Base-by-base conservation (phyloP, 768 basidiomycete genomes). In the Clathrus columnatus region DNA sequence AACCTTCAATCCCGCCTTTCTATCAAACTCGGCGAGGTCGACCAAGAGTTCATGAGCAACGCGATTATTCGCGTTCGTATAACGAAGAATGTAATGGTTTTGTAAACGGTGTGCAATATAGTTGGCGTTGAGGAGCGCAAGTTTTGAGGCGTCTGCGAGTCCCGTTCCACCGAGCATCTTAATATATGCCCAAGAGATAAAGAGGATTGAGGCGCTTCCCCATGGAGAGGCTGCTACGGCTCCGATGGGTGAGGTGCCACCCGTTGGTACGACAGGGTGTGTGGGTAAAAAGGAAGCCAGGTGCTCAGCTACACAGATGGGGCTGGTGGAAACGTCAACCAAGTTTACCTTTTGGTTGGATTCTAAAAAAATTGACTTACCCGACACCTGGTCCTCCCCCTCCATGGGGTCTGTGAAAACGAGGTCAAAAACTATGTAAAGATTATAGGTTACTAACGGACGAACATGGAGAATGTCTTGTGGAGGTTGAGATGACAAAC, bases 141-240 rank as follows among this genome's bases (percentile, higher is more conserved):
- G 72, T 62, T 87, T 88, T 2, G 93, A 88, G 0, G 92, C 84
- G 57, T 91, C 80, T 21, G 83, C 80, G 24, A 99, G 79, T 6
- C 96, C 96, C 54, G 81, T 73, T 7, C 94, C 95, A 24, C 96
- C 96, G n/a, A 99, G 81, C 96, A 99, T 98, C 74, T 90, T 95
- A 78, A 96, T 91, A 70, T 96, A 99, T 11, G 96, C 95, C 94
- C 95, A 98, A 0, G 94, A 97, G 63, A 98, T 97, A 58, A 94
- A 77, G 47, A 90, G 84, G 63, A 99, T 93, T 6, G 91, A 94
- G 2, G 96, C 90, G 61, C 91, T 94, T 45, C 96, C 95, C 66
- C 83, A 98, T 0, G 93, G 96, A 1, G 88, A 92, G 0, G 90
- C 90, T 7, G 95, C 83, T 46, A 98, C 86, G 5, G 96, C 89